A percentile compares a stretch with the other conserved stretches of the same genome.
Conservation (phyloP, 495 filamentous ascomycete species). For the Cercophora samala region DNA sequence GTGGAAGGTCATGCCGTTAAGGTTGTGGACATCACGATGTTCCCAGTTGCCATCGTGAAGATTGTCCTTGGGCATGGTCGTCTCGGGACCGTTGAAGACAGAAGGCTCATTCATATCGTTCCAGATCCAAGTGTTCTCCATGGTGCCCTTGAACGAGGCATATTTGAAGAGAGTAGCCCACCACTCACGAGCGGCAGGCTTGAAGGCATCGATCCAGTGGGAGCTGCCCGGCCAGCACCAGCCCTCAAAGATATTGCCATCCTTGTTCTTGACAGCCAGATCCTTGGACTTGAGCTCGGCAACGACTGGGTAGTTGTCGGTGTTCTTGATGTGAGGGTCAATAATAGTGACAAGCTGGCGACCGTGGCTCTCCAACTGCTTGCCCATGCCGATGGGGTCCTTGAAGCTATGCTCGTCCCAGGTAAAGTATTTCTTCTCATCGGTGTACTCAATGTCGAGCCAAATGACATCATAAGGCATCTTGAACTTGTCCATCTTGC, state of each 20-base stretch:
- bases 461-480: constrained; percentile 99
- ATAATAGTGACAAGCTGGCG: constrained; percentile 93
- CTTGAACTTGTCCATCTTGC: constrained; percentile 88
- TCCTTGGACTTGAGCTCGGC: constrained; percentile 80
- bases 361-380: constrained; percentile 76
- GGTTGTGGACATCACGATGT: constrained; percentile 92
- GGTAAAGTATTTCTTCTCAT: constrained; percentile 95
- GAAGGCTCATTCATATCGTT: constrained; percentile 99
- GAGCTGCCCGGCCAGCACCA: constrained; percentile 99
- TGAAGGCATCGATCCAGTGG: constrained; percentile 94
- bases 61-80: constrained; percentile 97
- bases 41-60: constrained; percentile 90
- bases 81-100: constrained; percentile 96
- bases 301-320: constrained; percentile 67
- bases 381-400: constrained; percentile 80
- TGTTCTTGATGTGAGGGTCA: constrained; percentile 96
- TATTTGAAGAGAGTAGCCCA: constrained; percentile 87
- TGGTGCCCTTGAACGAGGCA: constrained; percentile 75
- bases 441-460: constrained; percentile 95
- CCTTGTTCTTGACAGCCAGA: constrained; percentile 82
- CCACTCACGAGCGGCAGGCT: constrained; percentile 80
- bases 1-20: constrained; percentile 89
- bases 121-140: constrained; percentile 88
- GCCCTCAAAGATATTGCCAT: constrained; percentile 83
- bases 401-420: constrained; percentile 87